Evolutionary conservation across 2,329 filamentous ascomycete species (phyloP).

Genomic region (Diaporthe vaccinii): DNA sequence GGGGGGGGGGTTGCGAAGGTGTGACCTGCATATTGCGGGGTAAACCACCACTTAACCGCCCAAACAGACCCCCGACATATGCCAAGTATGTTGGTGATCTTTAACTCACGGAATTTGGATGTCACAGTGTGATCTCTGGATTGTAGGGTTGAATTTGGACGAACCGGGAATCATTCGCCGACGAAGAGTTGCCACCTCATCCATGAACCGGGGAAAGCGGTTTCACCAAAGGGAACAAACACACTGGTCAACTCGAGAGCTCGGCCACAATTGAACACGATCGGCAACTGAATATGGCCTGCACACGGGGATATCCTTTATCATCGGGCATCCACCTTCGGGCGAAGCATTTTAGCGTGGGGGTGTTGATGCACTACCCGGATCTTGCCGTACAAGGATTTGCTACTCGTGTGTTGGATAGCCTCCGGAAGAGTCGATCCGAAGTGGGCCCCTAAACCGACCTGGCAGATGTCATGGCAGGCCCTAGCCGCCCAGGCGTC

Average conservation of each 20-base stretch:
- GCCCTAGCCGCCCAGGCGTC: background rate
- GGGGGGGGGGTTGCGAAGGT: no score
- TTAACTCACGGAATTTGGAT: background rate
- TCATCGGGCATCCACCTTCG: background rate
- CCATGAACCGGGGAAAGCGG: background rate
- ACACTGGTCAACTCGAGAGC: background rate
- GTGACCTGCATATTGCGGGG: no score
- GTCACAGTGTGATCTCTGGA: background rate
- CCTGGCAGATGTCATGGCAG: background rate
- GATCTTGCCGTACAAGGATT: constrained; percentile 2
- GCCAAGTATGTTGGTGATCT: background rate
- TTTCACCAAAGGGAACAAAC: background rate
- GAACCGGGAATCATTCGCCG: constrained; percentile 1
- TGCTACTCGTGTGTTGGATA: background rate
- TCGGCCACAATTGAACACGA: background rate
- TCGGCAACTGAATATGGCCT: background rate
- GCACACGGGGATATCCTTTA: background rate
- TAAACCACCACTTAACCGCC: no score
- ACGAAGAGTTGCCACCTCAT: background rate
- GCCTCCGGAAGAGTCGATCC: background rate
- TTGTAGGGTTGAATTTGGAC: constrained; percentile 1
- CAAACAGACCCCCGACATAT: no score
- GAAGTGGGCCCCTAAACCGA: background rate
- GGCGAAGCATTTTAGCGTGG: constrained; percentile 1
- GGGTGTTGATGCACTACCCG: background rate